Conservation (phyloP, 2,329 filamentous ascomycete genomes). For the Escovopsis sp. region DNA sequence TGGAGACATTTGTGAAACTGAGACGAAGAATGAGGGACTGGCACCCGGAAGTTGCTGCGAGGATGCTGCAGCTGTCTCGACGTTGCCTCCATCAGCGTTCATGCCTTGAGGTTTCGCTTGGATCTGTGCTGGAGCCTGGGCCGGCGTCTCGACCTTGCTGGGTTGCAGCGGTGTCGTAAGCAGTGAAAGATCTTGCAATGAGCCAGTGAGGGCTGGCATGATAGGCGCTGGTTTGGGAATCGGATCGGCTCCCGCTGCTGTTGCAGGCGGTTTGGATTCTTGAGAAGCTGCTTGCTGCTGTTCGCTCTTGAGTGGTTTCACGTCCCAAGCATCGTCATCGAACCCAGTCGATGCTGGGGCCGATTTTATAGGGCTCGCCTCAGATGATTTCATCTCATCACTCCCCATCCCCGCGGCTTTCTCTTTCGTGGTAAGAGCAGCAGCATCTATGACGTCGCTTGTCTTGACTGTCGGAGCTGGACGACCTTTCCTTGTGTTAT, state of each 20-base stretch:
- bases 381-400: constrained; percentile 10
- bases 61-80: constrained; percentile 7
- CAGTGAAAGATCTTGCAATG: constrained; percentile 45
- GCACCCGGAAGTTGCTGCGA: constrained; percentile 37
- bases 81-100: not conserved
- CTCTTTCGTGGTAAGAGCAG: constrained; percentile 57
- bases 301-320: constrained; percentile 61
- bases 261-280: constrained; percentile 12
- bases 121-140: not conserved
- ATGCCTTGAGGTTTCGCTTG: not conserved
- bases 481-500: constrained; percentile 87
- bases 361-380: constrained; percentile 14
- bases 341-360: constrained; percentile 43
- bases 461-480: constrained; percentile 78
- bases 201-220: constrained; percentile 28
- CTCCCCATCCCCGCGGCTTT: constrained; percentile 9
- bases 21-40: constrained; percentile 42
- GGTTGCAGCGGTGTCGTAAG: constrained; percentile 38
- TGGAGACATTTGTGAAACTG: constrained; percentile 14
- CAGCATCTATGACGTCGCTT: constrained; percentile 75
- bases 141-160: constrained; percentile 23
- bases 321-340: constrained; percentile 94
- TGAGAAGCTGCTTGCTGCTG: constrained; percentile 11
- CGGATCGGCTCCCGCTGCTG: constrained; percentile 10
- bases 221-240: constrained; percentile 10